phyloP scores from a whole-genome alignment of 2,329 filamentous ascomycete genomes.

The Bertia moriformis region DNA sequence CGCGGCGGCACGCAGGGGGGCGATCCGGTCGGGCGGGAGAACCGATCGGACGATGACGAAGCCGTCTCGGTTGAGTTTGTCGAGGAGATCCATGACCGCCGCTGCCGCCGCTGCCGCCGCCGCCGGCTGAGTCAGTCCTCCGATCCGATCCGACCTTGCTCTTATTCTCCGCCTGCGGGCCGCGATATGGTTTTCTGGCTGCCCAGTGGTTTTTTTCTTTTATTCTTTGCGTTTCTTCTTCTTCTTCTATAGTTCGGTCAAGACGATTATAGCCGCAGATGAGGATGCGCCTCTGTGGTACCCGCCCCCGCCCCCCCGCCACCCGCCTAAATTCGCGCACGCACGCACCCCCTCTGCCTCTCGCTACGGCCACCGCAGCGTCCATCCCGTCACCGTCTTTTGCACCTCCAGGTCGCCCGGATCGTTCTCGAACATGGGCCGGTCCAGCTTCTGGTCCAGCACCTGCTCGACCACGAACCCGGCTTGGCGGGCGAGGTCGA shows the following conservation, averaged over 20 bases:
- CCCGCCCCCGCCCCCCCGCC: no score
- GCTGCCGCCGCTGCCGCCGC: neutral
- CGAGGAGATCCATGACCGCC: constrained; percentile 21
- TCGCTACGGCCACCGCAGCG: constrained; percentile 51
- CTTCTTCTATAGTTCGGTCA: no score
- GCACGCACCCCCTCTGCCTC: constrained; percentile 4
- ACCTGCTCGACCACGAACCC: constrained; percentile 70
- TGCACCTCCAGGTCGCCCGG: constrained; percentile 69
- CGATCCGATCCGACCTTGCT: neutral
- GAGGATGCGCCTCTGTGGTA: no score
- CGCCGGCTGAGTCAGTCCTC: neutral
- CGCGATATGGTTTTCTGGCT: no score
- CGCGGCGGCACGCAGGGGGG: constrained; percentile 44
- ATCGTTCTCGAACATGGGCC: constrained; percentile 79
- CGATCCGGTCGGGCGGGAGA: constrained; percentile 38
- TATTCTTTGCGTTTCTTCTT: no score
- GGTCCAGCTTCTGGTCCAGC: constrained; percentile 68
- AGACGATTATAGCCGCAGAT: no score
- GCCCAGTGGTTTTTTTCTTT: no score
- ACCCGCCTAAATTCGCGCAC: neutral
- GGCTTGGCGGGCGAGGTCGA: constrained; percentile 55
- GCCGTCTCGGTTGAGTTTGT: constrained; percentile 53
- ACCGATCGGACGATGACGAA: constrained; percentile 60
- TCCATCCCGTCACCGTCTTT: constrained; percentile 73
- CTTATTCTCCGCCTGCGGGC: no score